Conservation (phyloP, 108 stramenopile genomes). For the Nitzschia putrida region DNA sequence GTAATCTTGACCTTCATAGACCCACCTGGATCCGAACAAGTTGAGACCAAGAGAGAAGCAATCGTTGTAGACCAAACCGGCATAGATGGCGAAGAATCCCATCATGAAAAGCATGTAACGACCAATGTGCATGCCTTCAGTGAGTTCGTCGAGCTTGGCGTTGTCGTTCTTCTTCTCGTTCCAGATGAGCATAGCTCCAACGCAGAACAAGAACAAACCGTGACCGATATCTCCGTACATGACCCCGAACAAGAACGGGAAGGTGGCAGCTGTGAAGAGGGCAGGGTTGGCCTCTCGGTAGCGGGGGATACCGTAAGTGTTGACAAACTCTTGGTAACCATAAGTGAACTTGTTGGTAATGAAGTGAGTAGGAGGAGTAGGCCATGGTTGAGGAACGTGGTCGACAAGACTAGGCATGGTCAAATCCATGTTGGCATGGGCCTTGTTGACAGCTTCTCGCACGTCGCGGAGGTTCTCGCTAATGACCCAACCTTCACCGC, state of each 20-base stretch:
- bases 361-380: constrained; percentile 96
- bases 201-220: constrained; percentile 83
- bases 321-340: constrained; percentile 97
- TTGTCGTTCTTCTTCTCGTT: constrained; percentile 81
- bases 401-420: constrained; percentile 86
- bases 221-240: constrained; percentile 99
- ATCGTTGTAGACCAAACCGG: constrained; percentile 98
- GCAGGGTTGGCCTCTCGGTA: constrained; percentile 99
- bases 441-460: constrained; percentile 65
- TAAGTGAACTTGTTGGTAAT: constrained; percentile 94
- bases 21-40: constrained; percentile 89
- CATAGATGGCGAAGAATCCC: constrained; percentile 97
- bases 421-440: constrained; percentile 89
- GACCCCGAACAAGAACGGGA: constrained; percentile 98
- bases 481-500: constrained; percentile 98
- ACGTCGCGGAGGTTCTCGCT: constrained; percentile 74
- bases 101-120: constrained; percentile 98
- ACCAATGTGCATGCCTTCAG: constrained; percentile 80
- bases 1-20: constrained; percentile 57
- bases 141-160: constrained; percentile 85
- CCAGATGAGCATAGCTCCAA: constrained; percentile 82
- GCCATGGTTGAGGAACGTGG: constrained; percentile 88
- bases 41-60: constrained; percentile 95
- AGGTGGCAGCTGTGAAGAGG: constrained; percentile 96
- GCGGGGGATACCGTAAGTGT: constrained; percentile 98